These are phyloP conservation scores for Mortierella hygrophila DNA, from an alignment of 192 early-diverging fungal genomes.

Conservation along the genomic window DNA sequence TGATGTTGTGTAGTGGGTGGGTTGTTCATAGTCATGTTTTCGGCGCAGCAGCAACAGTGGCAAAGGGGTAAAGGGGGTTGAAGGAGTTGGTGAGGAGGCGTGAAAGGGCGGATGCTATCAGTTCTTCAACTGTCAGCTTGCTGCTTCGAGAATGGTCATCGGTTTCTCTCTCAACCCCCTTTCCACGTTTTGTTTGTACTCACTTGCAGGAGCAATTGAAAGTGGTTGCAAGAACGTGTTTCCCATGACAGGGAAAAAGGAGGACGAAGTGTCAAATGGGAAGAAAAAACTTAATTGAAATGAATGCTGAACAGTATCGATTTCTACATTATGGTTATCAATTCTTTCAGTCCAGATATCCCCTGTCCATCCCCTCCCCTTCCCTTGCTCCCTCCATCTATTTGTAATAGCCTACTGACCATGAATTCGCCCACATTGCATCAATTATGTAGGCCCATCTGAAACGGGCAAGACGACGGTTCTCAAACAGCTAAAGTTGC, in stretches of 20 bases:
- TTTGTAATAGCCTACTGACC: not conserved
- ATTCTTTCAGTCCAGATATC: not conserved
- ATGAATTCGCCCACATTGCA: not conserved
- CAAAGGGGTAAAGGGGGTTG: not conserved
- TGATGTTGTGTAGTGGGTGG: not conserved
- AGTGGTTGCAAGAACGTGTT: not conserved
- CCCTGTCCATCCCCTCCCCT: not conserved
- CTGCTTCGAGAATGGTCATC: not conserved
- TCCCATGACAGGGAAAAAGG: not conserved
- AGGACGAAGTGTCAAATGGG: not conserved
- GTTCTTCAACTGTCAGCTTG: not conserved
- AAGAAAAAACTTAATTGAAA: not conserved
- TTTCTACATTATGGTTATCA: not conserved
- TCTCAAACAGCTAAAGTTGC: slow-evolving; percentile 39
- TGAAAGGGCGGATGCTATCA: not conserved
- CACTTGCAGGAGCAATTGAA: not conserved
- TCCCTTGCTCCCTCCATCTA: not conserved
- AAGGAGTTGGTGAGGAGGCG: too few relatives aligned
- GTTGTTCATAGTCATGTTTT: not conserved
- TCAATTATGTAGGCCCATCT: slow-evolving; percentile 57
- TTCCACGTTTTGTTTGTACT: slow-evolving; percentile 11
- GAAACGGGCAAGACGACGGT: slow-evolving; percentile 72
- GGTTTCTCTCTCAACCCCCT: not conserved
- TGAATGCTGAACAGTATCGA: not conserved
- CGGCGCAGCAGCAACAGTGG: not conserved